Conservation (phyloP, 306 rosid species). For the Trifolium subterraneum region DNA sequence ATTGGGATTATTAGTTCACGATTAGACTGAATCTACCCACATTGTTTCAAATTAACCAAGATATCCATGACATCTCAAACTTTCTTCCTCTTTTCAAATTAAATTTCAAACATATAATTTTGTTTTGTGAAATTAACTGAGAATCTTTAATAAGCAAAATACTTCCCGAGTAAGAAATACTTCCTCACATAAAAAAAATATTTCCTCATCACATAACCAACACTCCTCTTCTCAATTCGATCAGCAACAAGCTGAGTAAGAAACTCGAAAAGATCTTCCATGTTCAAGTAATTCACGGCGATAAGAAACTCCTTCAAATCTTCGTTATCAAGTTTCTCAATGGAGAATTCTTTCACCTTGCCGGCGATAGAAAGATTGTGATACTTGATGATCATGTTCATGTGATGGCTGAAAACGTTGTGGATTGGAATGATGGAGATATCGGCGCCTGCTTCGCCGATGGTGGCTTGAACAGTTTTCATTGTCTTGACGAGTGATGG, state of each 20-base stretch:
- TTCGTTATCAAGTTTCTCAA: neutral
- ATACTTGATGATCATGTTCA: neutral
- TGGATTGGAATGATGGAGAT: conserved; percentile 30
- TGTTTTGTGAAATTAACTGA: no score
- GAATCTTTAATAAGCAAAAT: no score
- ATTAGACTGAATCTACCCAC: no score
- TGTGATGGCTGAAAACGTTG: neutral
- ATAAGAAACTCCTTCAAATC: neutral
- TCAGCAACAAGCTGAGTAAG: neutral
- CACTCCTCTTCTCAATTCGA: neutral
- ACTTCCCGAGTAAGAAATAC: no score
- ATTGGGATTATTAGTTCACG: no score
- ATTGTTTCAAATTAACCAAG: no score
- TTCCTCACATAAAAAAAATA: no score
- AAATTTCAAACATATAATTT: no score
- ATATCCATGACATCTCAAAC: no score
- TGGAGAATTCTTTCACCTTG: neutral
- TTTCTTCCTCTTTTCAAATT: no score
- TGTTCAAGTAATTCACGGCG: neutral
- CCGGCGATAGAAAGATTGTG: neutral
- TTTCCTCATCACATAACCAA: neutral
- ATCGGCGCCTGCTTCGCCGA: conserved; percentile 18
- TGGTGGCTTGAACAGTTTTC: conserved; percentile 28
- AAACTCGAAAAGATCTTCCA: neutral
- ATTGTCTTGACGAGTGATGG: conserved; percentile 30